Percentiles rank a stretch among this genome's conserved stretches.
These are phyloP conservation scores for Cyclostephanos tholiformis DNA, from an alignment of 108 stramenopile genomes.

Conservation along the genomic window DNA sequence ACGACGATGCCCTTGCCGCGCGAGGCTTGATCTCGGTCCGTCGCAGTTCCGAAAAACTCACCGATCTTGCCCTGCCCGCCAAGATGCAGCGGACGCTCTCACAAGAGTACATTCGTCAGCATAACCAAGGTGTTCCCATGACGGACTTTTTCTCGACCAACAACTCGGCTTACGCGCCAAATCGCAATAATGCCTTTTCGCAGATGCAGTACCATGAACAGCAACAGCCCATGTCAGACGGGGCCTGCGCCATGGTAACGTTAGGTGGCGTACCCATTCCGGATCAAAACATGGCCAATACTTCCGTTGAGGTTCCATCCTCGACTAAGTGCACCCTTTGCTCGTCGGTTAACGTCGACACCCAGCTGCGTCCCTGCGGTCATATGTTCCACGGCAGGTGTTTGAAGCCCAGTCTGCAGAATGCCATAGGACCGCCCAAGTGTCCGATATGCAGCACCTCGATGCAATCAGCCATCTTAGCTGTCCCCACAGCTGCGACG, in stretches of 20 bases:
- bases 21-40: slow-evolving; percentile 87
- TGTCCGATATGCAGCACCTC: slow-evolving; percentile 78
- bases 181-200: slow-evolving; percentile 17
- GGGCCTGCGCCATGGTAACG: background rate
- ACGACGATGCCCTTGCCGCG: slow-evolving; percentile 90
- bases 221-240: slow-evolving; percentile 10
- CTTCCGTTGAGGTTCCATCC: slow-evolving; percentile 78
- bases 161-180: slow-evolving; percentile 40
- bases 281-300: slow-evolving; percentile 35
- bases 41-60: slow-evolving; percentile 81
- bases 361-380: slow-evolving; percentile 89
- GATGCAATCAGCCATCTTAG: slow-evolving; percentile 82
- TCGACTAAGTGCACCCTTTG: slow-evolving; percentile 80
- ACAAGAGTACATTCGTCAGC: slow-evolving; percentile 79
- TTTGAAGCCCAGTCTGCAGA: slow-evolving; percentile 82
- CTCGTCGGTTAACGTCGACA: slow-evolving; percentile 74
- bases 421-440: slow-evolving; percentile 67
- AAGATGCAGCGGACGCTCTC: slow-evolving; percentile 88
- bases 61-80: slow-evolving; percentile 82
- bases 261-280: slow-evolving; percentile 5
- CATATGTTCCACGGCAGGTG: slow-evolving; percentile 91
- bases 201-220: slow-evolving; percentile 18
- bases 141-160: slow-evolving; percentile 50
- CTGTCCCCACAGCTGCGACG: slow-evolving; percentile 64
- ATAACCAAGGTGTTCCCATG: slow-evolving; percentile 54